Percentiles rank a stretch among this genome's conserved stretches.
Evolutionary conservation across 2,329 filamentous ascomycete species (phyloP).

Genomic region (Tolypocladium guangdongense): DNA sequence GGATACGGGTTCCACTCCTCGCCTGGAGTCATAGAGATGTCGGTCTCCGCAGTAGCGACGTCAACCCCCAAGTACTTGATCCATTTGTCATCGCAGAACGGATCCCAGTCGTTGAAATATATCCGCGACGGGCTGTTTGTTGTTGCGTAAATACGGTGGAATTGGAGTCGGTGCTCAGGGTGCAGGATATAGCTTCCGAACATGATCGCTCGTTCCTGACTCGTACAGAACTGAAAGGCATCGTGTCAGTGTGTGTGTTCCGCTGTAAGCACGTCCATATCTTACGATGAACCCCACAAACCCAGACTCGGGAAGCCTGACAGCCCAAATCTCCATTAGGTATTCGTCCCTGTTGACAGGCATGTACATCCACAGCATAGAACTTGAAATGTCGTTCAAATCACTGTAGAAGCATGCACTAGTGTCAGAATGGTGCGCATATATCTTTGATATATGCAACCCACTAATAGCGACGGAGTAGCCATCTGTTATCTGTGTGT

Average conservation of each 20-base stretch:
- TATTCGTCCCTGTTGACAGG: conserved; percentile 4
- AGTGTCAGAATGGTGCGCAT: background rate
- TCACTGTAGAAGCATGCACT: background rate
- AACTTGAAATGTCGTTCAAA: background rate
- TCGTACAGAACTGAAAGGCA: background rate
- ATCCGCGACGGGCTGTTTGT: background rate
- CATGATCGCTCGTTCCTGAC: background rate
- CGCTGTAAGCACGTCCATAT: background rate
- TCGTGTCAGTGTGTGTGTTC: background rate
- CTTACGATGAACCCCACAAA: background rate
- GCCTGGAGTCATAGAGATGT: background rate
- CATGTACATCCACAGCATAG: conserved; percentile 7
- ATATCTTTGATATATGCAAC: background rate
- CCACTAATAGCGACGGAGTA: background rate
- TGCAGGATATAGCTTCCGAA: conserved; percentile 1
- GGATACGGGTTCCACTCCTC: background rate
- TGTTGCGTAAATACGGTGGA: background rate
- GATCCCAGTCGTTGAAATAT: conserved; percentile 1
- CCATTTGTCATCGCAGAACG: background rate
- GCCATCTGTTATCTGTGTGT: background rate
- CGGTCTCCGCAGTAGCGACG: background rate
- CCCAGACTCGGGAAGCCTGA: background rate
- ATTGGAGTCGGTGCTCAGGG: background rate
- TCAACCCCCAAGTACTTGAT: background rate
- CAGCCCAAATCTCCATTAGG: conserved; percentile 5